These are phyloP conservation scores for Patellifolia procumbens DNA, from an alignment of 179 eudicot species.

Conservation along the genomic window DNA sequence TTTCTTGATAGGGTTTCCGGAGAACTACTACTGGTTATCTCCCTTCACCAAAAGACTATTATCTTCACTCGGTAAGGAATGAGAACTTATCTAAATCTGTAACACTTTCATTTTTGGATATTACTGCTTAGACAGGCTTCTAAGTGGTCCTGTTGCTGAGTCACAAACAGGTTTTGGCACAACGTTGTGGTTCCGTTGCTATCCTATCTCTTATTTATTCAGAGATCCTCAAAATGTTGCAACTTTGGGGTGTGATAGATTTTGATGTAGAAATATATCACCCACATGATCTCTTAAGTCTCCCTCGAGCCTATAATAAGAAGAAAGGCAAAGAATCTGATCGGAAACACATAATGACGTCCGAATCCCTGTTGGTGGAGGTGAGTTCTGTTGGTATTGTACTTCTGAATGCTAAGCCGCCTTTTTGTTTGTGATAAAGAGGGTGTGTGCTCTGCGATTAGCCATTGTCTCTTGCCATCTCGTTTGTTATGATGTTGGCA, in stretches of 20 bases:
- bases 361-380: constrained; percentile 71
- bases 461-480: neutral
- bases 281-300: constrained; percentile 63
- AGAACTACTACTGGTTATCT: constrained; percentile 51
- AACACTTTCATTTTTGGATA: neutral
- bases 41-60: constrained; percentile 62
- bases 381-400: constrained; percentile 33
- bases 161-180: constrained; percentile 70
- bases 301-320: constrained; percentile 80
- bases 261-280: constrained; percentile 84
- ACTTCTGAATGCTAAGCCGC: neutral
- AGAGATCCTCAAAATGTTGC: constrained; percentile 78
- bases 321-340: constrained; percentile 69
- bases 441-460: neutral
- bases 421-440: constrained; percentile 27
- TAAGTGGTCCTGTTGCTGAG: neutral
- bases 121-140: constrained; percentile 1
- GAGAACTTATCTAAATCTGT: neutral
- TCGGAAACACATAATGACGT: constrained; percentile 69
- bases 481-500: neutral
- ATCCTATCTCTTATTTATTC: constrained; percentile 77
- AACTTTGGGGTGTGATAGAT: constrained; percentile 60
- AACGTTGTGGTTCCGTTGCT: constrained; percentile 74
- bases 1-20: constrained; percentile 64
- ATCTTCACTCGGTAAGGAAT: constrained; percentile 81